Evolutionary conservation across 768 basidiomycete species (phyloP).

Genomic region (Lactarius tabidus): DNA sequence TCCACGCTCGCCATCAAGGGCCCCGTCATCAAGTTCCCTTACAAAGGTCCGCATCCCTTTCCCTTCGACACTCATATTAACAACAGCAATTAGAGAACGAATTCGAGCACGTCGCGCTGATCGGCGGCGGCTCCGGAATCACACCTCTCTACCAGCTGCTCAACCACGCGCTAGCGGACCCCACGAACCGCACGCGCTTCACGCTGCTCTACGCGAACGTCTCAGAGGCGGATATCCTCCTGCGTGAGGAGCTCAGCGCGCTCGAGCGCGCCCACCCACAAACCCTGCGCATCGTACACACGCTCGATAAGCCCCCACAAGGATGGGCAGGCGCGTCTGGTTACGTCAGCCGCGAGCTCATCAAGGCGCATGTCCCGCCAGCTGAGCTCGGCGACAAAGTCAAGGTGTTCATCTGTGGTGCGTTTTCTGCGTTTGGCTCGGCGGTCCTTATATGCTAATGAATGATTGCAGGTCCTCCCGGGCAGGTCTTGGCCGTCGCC

Average conservation of each 20-base stretch:
- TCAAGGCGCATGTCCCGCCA: slow-evolving; percentile 69
- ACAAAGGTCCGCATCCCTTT: slow-evolving; percentile 53
- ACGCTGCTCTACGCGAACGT: slow-evolving; percentile 90
- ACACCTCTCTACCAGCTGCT: slow-evolving; percentile 84
- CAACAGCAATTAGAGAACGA: slow-evolving; percentile 44
- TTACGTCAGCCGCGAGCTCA: slow-evolving; percentile 65
- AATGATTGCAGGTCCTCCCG: slow-evolving; percentile 60
- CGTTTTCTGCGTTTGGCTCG: slow-evolving; percentile 26
- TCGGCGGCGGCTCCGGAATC: slow-evolving; percentile 93
- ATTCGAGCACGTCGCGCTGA: slow-evolving; percentile 80
- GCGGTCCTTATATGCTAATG: not conserved
- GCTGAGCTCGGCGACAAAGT: slow-evolving; percentile 67
- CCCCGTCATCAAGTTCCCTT: slow-evolving; percentile 83
- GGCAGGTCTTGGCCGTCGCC: slow-evolving; percentile 78
- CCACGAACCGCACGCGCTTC: slow-evolving; percentile 88
- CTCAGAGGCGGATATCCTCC: slow-evolving; percentile 84
- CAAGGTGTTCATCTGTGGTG: slow-evolving; percentile 88
- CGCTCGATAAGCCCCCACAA: slow-evolving; percentile 73
- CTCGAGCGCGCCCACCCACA: slow-evolving; percentile 65
- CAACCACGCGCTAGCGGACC: slow-evolving; percentile 65
- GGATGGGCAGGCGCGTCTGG: slow-evolving; percentile 71
- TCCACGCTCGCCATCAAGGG: slow-evolving; percentile 86
- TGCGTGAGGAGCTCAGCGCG: slow-evolving; percentile 70
- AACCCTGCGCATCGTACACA: slow-evolving; percentile 78
- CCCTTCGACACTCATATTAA: too few species aligned